Evolutionary conservation across 1,284 basidiomycete species (phyloP).

Genomic region (Leucoagaricus sp.): DNA sequence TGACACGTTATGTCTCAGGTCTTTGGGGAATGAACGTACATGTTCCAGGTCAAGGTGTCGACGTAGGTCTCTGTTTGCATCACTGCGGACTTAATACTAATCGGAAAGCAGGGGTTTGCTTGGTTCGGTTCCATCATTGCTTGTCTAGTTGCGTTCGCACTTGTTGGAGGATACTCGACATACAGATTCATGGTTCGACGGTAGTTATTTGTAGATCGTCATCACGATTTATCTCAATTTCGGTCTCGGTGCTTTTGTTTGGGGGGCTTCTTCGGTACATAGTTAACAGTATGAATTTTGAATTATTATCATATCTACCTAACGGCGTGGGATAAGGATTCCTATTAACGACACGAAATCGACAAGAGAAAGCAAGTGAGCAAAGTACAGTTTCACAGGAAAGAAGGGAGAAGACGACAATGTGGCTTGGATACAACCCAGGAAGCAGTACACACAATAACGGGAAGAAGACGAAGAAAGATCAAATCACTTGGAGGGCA

Average conservation of each 20-base stretch:
- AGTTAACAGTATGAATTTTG: too few relatives aligned
- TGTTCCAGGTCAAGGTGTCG: slow-evolving; percentile 80
- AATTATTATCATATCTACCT: slow-evolving; percentile 2
- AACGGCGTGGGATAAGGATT: slow-evolving; percentile 5
- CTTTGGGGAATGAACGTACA: slow-evolving; percentile 92
- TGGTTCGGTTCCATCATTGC: slow-evolving; percentile 92
- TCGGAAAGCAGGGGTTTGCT: slow-evolving; percentile 43
- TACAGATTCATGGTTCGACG: slow-evolving; percentile 71
- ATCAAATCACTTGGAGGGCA: slow-evolving; percentile 9
- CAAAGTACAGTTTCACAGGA: slow-evolving; percentile 3
- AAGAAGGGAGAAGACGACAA: too few relatives aligned
- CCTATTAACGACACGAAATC: slow-evolving; percentile 16
- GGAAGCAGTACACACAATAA: slow-evolving; percentile 1
- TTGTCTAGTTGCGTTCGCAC: slow-evolving; percentile 73
- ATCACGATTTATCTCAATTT: too few relatives aligned
- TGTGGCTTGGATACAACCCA: neutral
- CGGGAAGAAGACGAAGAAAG: neutral
- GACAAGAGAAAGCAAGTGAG: slow-evolving; percentile 8
- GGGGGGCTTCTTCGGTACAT: too few relatives aligned
- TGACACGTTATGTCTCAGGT: slow-evolving; percentile 41
- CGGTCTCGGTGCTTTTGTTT: too few relatives aligned
- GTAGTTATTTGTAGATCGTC: slow-evolving; percentile 10
- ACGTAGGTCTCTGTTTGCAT: slow-evolving; percentile 31
- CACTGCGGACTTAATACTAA: neutral
- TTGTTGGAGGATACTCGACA: slow-evolving; percentile 82